Conservation (phyloP, 352 stramenopile genomes). For the Phytophthora melonis region DNA sequence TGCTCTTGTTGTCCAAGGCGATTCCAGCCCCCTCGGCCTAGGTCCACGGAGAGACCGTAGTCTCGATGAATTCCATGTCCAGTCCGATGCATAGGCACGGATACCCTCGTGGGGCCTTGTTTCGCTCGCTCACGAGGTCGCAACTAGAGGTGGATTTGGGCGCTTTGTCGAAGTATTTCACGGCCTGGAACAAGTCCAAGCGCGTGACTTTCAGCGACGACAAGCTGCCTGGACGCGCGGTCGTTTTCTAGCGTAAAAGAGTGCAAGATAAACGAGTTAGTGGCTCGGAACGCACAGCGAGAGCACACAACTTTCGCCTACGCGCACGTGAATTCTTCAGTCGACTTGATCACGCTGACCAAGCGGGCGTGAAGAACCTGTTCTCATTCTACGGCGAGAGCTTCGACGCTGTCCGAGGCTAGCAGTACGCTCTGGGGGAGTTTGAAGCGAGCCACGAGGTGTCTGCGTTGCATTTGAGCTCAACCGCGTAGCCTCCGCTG, state of each 20-base stretch:
- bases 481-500: constrained; percentile 8
- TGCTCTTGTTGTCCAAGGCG: background rate
- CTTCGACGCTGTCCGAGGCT: background rate
- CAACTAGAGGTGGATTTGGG: constrained; percentile 6
- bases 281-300: background rate
- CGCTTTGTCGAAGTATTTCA: constrained; percentile 17
- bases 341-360: constrained; percentile 1
- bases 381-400: constrained; percentile 5
- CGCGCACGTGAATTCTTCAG: background rate
- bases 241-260: background rate
- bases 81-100: background rate
- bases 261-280: constrained; percentile 7
- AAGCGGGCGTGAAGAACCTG: background rate
- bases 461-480: background rate
- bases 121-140: constrained; percentile 1
- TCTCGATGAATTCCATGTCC: background rate
- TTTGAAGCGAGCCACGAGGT: constrained; percentile 12
- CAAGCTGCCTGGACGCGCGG: background rate
- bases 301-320: constrained; percentile 2
- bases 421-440: background rate
- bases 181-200: constrained; percentile 20
- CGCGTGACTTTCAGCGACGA: constrained; percentile 6
- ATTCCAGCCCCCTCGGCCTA: background rate
- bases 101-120: background rate
- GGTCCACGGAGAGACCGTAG: background rate